Percentiles rank a stretch among this genome's conserved stretches.
Conservation (phyloP, 306 rosid species). For the Lagenaria siceraria region DNA sequence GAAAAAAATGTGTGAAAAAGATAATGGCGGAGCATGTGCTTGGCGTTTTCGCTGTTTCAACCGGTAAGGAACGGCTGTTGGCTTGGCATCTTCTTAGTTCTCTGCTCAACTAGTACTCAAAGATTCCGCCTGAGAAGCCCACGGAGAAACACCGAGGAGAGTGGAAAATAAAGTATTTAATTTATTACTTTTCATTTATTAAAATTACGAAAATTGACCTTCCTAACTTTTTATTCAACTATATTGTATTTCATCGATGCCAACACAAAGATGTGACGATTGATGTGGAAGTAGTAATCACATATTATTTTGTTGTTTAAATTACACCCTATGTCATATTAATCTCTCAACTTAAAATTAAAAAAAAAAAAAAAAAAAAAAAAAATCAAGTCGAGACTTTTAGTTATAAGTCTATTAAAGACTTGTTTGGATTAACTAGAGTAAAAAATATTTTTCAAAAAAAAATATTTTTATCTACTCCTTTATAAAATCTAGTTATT, state of each 20-base stretch:
- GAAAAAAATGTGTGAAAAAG: not conserved
- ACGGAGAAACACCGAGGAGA: not conserved
- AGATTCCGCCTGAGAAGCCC: slow-evolving; percentile 10
- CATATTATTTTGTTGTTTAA: not conserved
- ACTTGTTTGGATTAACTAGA: no score
- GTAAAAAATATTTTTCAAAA: no score
- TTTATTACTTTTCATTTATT: not conserved
- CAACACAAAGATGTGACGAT: not conserved
- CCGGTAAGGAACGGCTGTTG: not conserved
- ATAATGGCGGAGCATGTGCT: not conserved
- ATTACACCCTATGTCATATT: no score
- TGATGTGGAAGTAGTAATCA: not conserved
- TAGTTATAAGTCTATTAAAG: no score
- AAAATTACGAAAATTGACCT: not conserved
- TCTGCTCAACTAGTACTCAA: no score
- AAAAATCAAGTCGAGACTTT: no score
- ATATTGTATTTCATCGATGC: not conserved
- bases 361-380: no score
- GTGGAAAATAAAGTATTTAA: not conserved
- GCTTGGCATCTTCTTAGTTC: not conserved
- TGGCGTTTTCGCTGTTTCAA: not conserved
- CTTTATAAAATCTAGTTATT: no score
- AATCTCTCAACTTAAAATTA: no score
- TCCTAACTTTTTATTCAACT: not conserved
- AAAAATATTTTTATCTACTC: no score